phyloP scores from a whole-genome alignment of 257 asterid species.

The Anisodus tanguticus region DNA sequence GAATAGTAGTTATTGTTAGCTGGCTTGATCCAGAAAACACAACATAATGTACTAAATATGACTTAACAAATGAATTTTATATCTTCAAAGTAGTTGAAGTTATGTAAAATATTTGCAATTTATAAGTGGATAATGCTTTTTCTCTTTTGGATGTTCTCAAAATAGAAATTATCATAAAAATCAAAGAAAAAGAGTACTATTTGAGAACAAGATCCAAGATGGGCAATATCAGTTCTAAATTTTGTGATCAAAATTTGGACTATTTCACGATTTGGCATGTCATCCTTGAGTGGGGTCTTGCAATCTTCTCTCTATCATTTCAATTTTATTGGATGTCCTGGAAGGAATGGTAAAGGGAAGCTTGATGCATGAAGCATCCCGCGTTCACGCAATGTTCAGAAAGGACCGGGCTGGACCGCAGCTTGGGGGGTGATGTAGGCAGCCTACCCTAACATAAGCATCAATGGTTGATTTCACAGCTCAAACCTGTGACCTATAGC shows the following conservation, averaged over 20 bases:
- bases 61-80: neutral
- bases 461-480: neutral
- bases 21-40: neutral
- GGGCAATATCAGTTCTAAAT: neutral
- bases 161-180: neutral
- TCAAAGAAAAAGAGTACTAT: neutral
- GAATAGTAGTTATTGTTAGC: neutral
- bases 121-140: neutral
- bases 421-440: neutral
- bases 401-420: neutral
- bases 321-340: neutral
- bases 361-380: neutral
- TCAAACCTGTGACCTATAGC: neutral
- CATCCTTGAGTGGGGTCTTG: slow-evolving; percentile 21
- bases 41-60: slow-evolving; percentile 16
- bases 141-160: slow-evolving; percentile 12
- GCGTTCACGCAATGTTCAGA: neutral
- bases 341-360: neutral
- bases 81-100: neutral
- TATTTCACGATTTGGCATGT: neutral
- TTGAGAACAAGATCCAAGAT: slow-evolving; percentile 4
- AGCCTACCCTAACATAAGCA: neutral
- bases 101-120: neutral
- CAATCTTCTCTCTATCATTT: neutral
- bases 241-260: neutral